Evolutionary conservation across 2,329 filamentous ascomycete genomes (phyloP).

Genomic region (Exophiala alcalophila): DNA sequence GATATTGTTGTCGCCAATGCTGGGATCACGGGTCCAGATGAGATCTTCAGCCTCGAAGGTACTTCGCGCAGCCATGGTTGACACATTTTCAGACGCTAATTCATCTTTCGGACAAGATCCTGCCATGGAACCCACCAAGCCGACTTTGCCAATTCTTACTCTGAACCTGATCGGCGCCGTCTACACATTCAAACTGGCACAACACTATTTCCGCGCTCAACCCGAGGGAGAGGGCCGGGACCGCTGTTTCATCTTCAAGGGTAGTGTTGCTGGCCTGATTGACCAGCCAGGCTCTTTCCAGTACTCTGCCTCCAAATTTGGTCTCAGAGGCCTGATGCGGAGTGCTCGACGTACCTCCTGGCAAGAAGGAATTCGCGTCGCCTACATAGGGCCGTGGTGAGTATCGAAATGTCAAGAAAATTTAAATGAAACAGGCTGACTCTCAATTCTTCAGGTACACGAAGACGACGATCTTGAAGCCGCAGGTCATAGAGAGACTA

Average conservation of each 20-base stretch:
- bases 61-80: conserved; percentile 17
- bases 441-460: conserved; percentile 32
- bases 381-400: conserved; percentile 38
- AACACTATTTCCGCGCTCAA: conserved; percentile 35
- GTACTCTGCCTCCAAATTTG: conserved; percentile 40
- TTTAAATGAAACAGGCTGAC: neutral
- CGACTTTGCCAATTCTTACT: conserved; percentile 35
- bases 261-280: conserved; percentile 36
- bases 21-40: conserved; percentile 51
- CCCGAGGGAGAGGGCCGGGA: conserved; percentile 26
- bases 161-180: conserved; percentile 19
- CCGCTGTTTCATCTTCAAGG: conserved; percentile 33
- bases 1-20: conserved; percentile 66
- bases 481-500: conserved; percentile 31
- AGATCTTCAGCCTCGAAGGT: conserved; percentile 30
- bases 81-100: conserved; percentile 38
- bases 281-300: conserved; percentile 35
- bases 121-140: conserved; percentile 28
- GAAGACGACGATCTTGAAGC: conserved; percentile 34
- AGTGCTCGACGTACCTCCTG: conserved; percentile 33
- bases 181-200: conserved; percentile 21
- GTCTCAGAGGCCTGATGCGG: conserved; percentile 39
- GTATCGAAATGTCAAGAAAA: conserved; percentile 20
- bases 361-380: conserved; percentile 41
- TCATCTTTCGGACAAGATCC: conserved; percentile 11